phyloP scores from a whole-genome alignment of 805 yeast species.

The Pichia nanzhaoensis region DNA sequence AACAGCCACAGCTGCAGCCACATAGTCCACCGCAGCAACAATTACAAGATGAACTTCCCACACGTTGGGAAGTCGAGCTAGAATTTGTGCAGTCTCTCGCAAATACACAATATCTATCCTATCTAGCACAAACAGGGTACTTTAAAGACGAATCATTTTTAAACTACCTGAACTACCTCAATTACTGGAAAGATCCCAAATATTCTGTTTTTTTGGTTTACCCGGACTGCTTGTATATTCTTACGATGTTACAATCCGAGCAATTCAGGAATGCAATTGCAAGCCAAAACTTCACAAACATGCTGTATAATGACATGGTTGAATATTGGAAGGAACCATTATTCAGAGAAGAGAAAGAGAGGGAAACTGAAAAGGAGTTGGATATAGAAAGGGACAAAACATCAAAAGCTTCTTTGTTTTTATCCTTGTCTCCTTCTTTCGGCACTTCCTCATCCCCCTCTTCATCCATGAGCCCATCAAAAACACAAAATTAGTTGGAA shows the following conservation, averaged over 20 bases:
- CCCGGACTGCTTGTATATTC: conserved; percentile 82
- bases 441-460: too few relatives aligned
- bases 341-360: conserved; percentile 10
- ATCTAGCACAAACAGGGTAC: conserved; percentile 76
- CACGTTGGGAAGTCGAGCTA: conserved; percentile 82
- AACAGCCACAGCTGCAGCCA: not conserved
- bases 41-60: conserved; percentile 41
- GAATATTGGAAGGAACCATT: conserved; percentile 51
- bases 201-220: conserved; percentile 67
- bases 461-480: too few relatives aligned
- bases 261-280: conserved; percentile 50
- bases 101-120: conserved; percentile 81
- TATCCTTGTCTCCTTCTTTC: too few relatives aligned
- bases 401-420: too few relatives aligned
- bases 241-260: conserved; percentile 52
- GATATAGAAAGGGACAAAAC: not conserved
- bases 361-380: not conserved
- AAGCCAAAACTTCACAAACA: conserved; percentile 49
- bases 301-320: conserved; percentile 70
- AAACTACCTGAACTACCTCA: conserved; percentile 70
- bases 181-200: conserved; percentile 76
- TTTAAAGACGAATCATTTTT: conserved; percentile 67
- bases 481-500: too few relatives aligned
- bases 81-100: conserved; percentile 91
- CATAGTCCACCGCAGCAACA: not conserved